phyloP scores from a whole-genome alignment of 2,329 filamentous ascomycete species.

The Hypoxylon sp. region DNA sequence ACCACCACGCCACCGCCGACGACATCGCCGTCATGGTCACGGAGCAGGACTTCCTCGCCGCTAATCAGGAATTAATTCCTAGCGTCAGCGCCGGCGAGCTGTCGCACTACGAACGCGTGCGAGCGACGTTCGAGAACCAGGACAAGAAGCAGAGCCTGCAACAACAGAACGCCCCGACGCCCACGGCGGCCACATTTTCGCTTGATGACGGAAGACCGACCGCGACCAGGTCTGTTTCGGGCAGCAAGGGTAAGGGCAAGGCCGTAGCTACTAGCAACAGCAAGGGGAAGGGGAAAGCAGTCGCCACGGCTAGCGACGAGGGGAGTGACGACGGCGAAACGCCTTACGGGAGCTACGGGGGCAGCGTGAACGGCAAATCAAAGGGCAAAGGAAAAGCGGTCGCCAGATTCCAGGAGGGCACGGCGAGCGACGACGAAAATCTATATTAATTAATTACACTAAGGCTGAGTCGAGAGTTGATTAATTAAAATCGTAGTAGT shows the following conservation, averaged over 20 bases:
- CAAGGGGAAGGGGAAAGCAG: conserved; percentile 55
- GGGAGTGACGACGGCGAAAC: conserved; percentile 50
- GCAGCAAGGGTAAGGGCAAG: conserved; percentile 52
- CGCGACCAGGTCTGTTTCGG: conserved; percentile 24
- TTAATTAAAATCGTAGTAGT: not conserved
- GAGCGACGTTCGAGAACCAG: conserved; percentile 79
- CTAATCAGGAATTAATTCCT: conserved; percentile 87
- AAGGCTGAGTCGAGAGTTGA: conserved; percentile 1
- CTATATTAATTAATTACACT: conserved; percentile 58
- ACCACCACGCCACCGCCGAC: conserved; percentile 84
- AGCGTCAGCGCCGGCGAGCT: conserved; percentile 94
- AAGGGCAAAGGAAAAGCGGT: conserved; percentile 70
- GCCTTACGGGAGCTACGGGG: conserved; percentile 46
- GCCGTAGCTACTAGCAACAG: conserved; percentile 45
- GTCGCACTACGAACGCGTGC: conserved; percentile 87
- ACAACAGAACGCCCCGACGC: conserved; percentile 39
- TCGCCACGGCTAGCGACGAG: conserved; percentile 51
- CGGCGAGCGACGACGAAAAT: conserved; percentile 68
- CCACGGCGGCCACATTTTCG: conserved; percentile 30
- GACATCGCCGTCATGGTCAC: conserved; percentile 90
- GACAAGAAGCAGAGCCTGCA: conserved; percentile 52
- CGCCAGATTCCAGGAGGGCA: conserved; percentile 64
- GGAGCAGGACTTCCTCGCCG: conserved; percentile 86
- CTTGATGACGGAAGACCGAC: conserved; percentile 6
- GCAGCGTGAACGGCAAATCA: conserved; percentile 43